These are phyloP conservation scores for Trichomonas vaginalis DNA, from an alignment of 208 protist species.

Conservation along the genomic window DNA sequence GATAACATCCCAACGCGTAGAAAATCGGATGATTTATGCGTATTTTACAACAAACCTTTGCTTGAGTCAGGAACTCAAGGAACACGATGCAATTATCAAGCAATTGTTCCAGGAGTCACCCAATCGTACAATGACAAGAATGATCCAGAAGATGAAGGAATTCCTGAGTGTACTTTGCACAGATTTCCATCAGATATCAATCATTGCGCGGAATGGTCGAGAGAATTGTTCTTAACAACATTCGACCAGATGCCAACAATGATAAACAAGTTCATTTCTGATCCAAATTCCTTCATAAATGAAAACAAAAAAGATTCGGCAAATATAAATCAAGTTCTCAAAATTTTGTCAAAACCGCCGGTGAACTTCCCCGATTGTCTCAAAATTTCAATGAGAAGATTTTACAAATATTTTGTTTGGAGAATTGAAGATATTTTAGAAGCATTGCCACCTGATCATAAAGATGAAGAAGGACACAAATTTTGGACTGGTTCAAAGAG, in stretches of 20 bases:
- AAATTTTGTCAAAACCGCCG: constrained; percentile 29
- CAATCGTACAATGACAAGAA: constrained; percentile 79
- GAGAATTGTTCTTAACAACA: constrained; percentile 48
- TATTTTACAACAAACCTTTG: constrained; percentile 84
- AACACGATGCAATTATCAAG: constrained; percentile 76
- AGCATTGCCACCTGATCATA: constrained; percentile 84
- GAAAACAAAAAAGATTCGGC: neutral
- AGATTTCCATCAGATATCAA: constrained; percentile 86
- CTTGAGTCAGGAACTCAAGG: constrained; percentile 97
- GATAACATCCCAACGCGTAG: constrained; percentile 72
- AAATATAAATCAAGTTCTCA: neutral
- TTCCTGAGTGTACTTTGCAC: constrained; percentile 97
- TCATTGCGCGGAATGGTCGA: constrained; percentile 48
- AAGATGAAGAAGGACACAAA: constrained; percentile 37
- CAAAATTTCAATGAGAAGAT: constrained; percentile 66
- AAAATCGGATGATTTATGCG: constrained; percentile 44
- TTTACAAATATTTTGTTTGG: constrained; percentile 79
- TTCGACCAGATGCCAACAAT: neutral
- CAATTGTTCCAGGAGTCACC: constrained; percentile 54
- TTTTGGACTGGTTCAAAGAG: constrained; percentile 26
- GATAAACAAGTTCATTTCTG: neutral
- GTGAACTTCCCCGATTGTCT: constrained; percentile 73
- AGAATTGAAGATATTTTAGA: constrained; percentile 82
- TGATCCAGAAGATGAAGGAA: constrained; percentile 89
- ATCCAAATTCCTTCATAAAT: neutral